Percentiles rank a stretch among this genome's conserved stretches.
phyloP scores from a whole-genome alignment of 352 stramenopile genomes.

The Pythium brassicae region DNA sequence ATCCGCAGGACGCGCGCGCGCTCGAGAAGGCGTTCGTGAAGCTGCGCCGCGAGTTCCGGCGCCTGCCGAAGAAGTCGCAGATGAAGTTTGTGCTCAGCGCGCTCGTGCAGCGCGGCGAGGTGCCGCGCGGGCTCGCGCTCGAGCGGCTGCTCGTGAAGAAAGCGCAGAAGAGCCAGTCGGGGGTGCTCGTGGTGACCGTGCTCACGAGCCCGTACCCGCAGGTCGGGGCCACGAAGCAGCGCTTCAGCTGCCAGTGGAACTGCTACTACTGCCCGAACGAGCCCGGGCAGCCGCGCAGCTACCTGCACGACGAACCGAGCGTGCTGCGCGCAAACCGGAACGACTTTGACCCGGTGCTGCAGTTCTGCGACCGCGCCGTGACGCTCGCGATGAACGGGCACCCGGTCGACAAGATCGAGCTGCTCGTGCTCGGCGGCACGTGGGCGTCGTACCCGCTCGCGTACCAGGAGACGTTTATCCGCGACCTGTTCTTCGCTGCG shows the following conservation, averaged over 20 bases:
- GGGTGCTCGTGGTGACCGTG: constrained; percentile 90
- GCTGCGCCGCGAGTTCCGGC: constrained; percentile 86
- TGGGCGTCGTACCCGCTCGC: constrained; percentile 90
- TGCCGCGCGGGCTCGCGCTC: constrained; percentile 43
- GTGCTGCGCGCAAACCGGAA: constrained; percentile 91
- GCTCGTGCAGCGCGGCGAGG: constrained; percentile 61
- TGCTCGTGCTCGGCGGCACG: constrained; percentile 89
- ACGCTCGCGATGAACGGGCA: constrained; percentile 91
- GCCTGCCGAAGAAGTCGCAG: constrained; percentile 89
- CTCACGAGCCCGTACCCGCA: constrained; percentile 89
- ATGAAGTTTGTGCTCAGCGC: constrained; percentile 86
- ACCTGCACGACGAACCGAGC: constrained; percentile 92
- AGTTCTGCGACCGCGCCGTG: constrained; percentile 89
- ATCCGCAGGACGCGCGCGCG: constrained; percentile 71
- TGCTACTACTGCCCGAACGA: constrained; percentile 96
- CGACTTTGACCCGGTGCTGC: constrained; percentile 88
- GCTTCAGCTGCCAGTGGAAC: constrained; percentile 93
- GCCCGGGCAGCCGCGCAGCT: constrained; percentile 87
- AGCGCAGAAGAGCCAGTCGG: constrained; percentile 85
- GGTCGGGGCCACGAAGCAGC: constrained; percentile 72
- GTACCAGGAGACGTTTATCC: constrained; percentile 90
- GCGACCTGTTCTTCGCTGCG: constrained; percentile 90
- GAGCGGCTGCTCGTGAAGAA: constrained; percentile 88
- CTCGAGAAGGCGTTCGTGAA: constrained; percentile 85
- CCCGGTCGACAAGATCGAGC: constrained; percentile 91